Base-by-base conservation (phyloP, 306 rosid species). In the Cyamopsis tetragonoloba region DNA sequence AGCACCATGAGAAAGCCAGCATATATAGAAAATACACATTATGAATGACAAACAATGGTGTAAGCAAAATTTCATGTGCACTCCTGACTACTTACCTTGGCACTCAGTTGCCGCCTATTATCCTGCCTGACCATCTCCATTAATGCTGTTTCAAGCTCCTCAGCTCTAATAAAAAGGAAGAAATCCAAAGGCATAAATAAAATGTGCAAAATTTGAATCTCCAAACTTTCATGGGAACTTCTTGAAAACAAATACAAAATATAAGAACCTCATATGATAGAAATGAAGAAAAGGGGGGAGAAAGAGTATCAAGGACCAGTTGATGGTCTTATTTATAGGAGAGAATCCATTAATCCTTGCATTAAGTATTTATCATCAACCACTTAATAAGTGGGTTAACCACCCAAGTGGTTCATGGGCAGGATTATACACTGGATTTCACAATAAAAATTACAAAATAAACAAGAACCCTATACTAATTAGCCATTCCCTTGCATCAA, bases 91-190 rank as follows among this genome's bases (percentile, higher is more conserved):
- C 68, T 56, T 83, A 95, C 99, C 97, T 79, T 90, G 66, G 99
- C 99, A 71, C 96, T 88, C 82, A 95, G 79, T 60, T 95, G 84
- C 71, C 96, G 89, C 71, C 96, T 85, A 78, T 95, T 95, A 76
- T 95, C 99, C 78, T 85, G 91, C 95, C 82, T 77, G 64, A 91
- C 99, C 89, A 91, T 95, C 82, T 95, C 99, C 97, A 95, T 95
- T 59, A 95, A 72, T 27, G 99, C 99, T 48, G 96, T 88, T 82
- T 95, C 99, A 77, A 95, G 84, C 79, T 95, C 99, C 85, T 95
- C 99, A 4, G 99, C 89, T 81, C 99, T 95, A 77, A 51, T 30
- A 77, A 74, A 71, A 62, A 30, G 32, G 58, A 55, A 69, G 30
- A 51, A 66, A 80, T 44, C 23, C 62, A 17, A 59, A 38, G 47